Conservation (phyloP, 163 green algal genomes). For the Prototheca cutis region DNA sequence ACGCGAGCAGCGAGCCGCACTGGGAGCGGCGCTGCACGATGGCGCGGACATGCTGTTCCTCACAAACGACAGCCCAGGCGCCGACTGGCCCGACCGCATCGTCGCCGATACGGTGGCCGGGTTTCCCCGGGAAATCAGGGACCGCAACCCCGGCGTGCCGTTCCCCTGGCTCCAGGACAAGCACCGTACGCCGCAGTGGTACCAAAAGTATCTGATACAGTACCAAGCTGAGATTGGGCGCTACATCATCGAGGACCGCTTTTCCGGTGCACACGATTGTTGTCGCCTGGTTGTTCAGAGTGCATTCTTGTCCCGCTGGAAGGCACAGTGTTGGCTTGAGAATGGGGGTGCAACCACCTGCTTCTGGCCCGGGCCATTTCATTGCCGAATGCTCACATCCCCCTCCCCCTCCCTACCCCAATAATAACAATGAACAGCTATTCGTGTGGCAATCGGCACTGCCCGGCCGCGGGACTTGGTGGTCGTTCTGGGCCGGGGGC, state of each 20-base stretch:
- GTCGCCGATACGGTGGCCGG: conserved; percentile 74
- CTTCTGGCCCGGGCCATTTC: no score
- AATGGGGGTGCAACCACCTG: no score
- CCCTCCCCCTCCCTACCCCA: no score
- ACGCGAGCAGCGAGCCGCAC: conserved; percentile 42
- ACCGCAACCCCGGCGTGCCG: conserved; percentile 12
- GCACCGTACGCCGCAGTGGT: conserved; percentile 50
- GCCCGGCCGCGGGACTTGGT: conserved; percentile 73
- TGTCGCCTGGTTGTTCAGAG: no score
- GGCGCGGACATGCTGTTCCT: conserved; percentile 84
- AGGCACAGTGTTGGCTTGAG: no score
- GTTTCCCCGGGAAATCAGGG: conserved; percentile 61
- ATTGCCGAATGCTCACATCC: no score
- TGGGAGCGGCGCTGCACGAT: conserved; percentile 76
- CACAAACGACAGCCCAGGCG: conserved; percentile 83
- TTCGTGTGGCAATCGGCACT: conserved; percentile 85
- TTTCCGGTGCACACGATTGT: conserved; percentile 37
- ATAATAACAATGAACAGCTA: no score
- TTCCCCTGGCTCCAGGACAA: conserved; percentile 42
- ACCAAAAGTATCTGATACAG: conserved; percentile 53
- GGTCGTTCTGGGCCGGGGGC: conserved; percentile 82
- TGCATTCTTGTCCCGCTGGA: no score
- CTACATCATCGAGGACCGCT: conserved; percentile 86
- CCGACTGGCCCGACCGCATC: conserved; percentile 56
- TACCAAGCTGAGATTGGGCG: conserved; percentile 44